Evolutionary conservation across 164 flowering plant species (phyloP).

Genomic region (Annona squamosa): DNA sequence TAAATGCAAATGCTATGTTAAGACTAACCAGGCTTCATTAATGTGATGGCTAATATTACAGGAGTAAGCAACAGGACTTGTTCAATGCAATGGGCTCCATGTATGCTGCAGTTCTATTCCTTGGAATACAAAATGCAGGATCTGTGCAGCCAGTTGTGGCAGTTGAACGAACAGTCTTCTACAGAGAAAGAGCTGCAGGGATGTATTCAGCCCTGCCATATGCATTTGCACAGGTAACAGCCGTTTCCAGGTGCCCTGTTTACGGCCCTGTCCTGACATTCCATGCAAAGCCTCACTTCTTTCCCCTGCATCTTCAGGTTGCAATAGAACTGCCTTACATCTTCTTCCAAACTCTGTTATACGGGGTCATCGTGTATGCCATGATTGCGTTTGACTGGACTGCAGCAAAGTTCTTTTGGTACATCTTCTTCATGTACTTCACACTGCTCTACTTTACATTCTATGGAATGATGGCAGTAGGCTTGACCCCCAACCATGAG

Average conservation of each 20-base stretch:
- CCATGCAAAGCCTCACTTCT: background rate
- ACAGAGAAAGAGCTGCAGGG: constrained; percentile 36
- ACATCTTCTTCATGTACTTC: constrained; percentile 34
- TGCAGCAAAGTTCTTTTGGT: constrained; percentile 36
- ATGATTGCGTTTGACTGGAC: constrained; percentile 43
- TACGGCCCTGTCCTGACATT: background rate
- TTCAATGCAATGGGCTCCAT: constrained; percentile 25
- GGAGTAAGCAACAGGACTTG: constrained; percentile 18
- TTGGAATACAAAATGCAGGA: constrained; percentile 18
- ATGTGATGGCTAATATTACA: constrained; percentile 5
- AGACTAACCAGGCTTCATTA: background rate
- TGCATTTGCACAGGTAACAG: constrained; percentile 29
- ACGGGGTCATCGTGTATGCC: constrained; percentile 29
- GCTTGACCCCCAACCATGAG: constrained; percentile 34
- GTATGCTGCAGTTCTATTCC: constrained; percentile 24
- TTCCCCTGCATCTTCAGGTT: constrained; percentile 17
- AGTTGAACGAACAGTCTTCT: constrained; percentile 28
- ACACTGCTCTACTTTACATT: constrained; percentile 37
- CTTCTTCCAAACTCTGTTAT: constrained; percentile 23
- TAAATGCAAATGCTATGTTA: background rate
- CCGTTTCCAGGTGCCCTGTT: background rate
- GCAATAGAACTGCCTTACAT: constrained; percentile 29
- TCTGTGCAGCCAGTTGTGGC: constrained; percentile 34
- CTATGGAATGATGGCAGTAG: constrained; percentile 45
- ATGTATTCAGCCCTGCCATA: constrained; percentile 35